A percentile compares a stretch with the other conserved stretches of the same genome.
Conservation (phyloP, 2,329 filamentous ascomycete genomes). For the Sordariomycetes sp. region DNA sequence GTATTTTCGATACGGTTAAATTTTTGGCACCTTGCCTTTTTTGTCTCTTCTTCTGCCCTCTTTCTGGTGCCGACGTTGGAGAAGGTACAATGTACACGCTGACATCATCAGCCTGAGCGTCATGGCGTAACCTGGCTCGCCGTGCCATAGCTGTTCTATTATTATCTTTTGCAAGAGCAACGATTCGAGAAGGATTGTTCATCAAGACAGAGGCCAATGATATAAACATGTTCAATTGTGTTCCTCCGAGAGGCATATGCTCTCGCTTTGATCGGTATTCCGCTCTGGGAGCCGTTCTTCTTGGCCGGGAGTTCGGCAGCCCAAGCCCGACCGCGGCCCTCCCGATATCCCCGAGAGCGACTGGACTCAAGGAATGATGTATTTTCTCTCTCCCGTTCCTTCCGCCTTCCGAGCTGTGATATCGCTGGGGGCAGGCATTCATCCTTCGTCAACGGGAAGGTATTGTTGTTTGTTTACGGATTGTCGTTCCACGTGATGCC, state of each 20-base stretch:
- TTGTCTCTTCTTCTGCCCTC: no score
- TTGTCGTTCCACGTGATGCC: background rate
- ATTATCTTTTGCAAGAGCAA: background rate
- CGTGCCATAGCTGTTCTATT: no score
- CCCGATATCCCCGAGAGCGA: background rate
- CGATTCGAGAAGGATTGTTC: background rate
- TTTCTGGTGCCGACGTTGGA: no score
- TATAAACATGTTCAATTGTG: background rate
- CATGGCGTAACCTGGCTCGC: no score
- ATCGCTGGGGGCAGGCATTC: background rate
- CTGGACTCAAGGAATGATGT: background rate
- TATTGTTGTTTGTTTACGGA: background rate
- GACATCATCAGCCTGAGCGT: no score
- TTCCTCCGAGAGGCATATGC: background rate
- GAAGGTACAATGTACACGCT: no score
- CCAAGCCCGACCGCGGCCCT: background rate
- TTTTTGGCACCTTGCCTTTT: no score
- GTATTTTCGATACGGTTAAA: no score
- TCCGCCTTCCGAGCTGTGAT: background rate
- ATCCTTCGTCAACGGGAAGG: background rate
- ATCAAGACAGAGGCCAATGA: background rate
- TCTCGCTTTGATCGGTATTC: background rate
- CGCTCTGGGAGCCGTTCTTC: background rate
- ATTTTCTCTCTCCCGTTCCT: background rate
- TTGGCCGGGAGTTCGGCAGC: background rate